Evolutionary conservation across 1,284 basidiomycete species (phyloP), one percentile per base, ranked within the genome.

Genomic region (Ustilago shanxiensis): DNA sequence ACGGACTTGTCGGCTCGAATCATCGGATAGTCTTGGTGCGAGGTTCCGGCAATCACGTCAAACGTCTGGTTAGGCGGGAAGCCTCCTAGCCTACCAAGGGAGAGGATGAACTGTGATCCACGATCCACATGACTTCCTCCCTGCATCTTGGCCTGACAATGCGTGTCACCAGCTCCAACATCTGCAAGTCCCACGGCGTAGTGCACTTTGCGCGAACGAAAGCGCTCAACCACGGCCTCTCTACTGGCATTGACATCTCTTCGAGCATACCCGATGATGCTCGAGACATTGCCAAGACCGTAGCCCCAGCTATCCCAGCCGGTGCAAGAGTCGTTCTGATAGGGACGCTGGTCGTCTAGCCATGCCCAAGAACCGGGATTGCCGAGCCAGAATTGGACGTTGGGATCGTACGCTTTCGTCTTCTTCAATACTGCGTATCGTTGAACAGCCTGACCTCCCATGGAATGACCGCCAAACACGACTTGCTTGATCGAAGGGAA

Each of bases 11-110:
- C 80, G 4, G 81, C 78, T 20, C 80, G 76, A 52, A 79, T 76
- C 83, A 84, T 83, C 3, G 80, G 77, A 49, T 83, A 85, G 68
- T 85, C 83, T 45, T 84, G 83, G 57, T 85, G 83, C 22, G 79
- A 79, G 2, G 76, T 75, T 29, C 83, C 80, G 14, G 67, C 80
- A 31, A 84, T 72, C 52, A 82, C 82, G 45, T 72, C 71, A 22
- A 81, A 75, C 1, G 68, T 71, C 16, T 85, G 83, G 18, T 26
- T 73, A 0, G 60, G 24, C 1, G 83, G 83, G 49, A 79, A 83
- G 14, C 66, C 73, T 18, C 72, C 72, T 1, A 63, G 39, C 18
- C 72, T 41, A 8, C 57, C 72, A 3, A 79, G 62, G 10, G 72
- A 18, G 4, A 77, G 66, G 24, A 85, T 61, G 31, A 84, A 85